These are phyloP conservation scores for Ogataea thermomethanolica DNA, from an alignment of 805 yeast genomes.

Conservation along the genomic window DNA sequence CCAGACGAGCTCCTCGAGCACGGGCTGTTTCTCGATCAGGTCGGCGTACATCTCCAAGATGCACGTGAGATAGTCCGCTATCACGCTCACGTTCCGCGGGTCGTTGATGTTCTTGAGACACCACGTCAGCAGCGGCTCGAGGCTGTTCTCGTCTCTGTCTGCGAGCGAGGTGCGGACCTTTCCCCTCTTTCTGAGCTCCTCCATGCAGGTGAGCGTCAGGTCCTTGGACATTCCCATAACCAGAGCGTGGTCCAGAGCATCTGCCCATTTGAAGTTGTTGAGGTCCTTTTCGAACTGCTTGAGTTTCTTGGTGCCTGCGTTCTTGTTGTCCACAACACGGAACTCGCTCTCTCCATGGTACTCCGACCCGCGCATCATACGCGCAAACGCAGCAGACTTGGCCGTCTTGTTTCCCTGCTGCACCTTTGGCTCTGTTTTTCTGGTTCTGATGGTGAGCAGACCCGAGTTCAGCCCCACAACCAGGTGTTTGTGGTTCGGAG, in stretches of 20 bases:
- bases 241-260: constrained; percentile 87
- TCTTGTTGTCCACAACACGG: constrained; percentile 57
- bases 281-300: constrained; percentile 80
- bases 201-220: constrained; percentile 74
- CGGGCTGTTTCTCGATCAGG: constrained; percentile 70
- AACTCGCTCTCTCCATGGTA: constrained; percentile 89
- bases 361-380: constrained; percentile 88
- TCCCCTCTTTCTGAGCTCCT: constrained; percentile 85
- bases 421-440: constrained; percentile 62
- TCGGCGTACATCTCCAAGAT: constrained; percentile 72
- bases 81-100: constrained; percentile 60
- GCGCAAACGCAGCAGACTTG: constrained; percentile 63
- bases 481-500: constrained; percentile 83
- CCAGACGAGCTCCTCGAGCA: constrained; percentile 67
- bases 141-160: constrained; percentile 74
- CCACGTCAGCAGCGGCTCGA: constrained; percentile 89
- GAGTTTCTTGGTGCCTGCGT: constrained; percentile 52
- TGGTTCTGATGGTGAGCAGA: constrained; percentile 80
- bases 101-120: constrained; percentile 72
- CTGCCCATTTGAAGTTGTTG: constrained; percentile 87
- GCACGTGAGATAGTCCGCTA: constrained; percentile 66
- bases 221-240: constrained; percentile 76
- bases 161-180: constrained; percentile 77
- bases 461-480: constrained; percentile 93
- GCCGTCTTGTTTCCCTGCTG: constrained; percentile 45